A percentile compares a stretch with the other conserved stretches of the same genome.
These are phyloP conservation scores for Amylocarpus encephaloides DNA, from an alignment of 2,329 filamentous ascomycete species.

Conservation along the genomic window DNA sequence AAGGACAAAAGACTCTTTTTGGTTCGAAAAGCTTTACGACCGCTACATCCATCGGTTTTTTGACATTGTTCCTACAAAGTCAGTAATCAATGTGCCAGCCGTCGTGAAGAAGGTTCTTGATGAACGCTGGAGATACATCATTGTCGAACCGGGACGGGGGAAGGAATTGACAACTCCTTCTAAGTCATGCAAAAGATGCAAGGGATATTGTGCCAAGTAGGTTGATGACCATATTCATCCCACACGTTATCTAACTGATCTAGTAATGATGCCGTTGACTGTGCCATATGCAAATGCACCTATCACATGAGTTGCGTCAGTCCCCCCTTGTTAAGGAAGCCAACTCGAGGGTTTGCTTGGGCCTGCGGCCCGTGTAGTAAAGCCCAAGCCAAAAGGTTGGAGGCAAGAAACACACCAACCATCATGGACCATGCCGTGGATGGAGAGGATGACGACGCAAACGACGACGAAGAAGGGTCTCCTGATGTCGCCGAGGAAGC, in stretches of 20 bases:
- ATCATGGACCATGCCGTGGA: slow-evolving; percentile 60
- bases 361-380: slow-evolving; percentile 93
- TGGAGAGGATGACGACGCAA: slow-evolving; percentile 55
- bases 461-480: slow-evolving; percentile 69
- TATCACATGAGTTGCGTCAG: slow-evolving; percentile 99
- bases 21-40: slow-evolving; percentile 96
- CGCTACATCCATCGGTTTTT: slow-evolving; percentile 98
- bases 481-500: slow-evolving; percentile 43
- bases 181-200: slow-evolving; percentile 92
- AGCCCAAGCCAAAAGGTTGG: slow-evolving; percentile 87
- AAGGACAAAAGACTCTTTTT: slow-evolving; percentile 81
- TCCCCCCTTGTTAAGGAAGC: slow-evolving; percentile 88
- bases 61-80: slow-evolving; percentile 85
- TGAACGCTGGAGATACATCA: slow-evolving; percentile 92
- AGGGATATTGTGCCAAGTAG: slow-evolving; percentile 84
- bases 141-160: slow-evolving; percentile 86
- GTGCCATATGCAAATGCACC: slow-evolving; percentile 87
- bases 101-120: slow-evolving; percentile 94
- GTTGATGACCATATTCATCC: slow-evolving; percentile 25
- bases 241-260: slow-evolving; percentile 9
- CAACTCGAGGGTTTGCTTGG: slow-evolving; percentile 95
- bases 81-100: slow-evolving; percentile 92
- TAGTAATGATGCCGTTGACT: slow-evolving; percentile 92
- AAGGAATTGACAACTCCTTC: slow-evolving; percentile 95
- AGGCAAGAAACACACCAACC: slow-evolving; percentile 80